Conservation (phyloP, 768 basidiomycete species). For the Pholiota microspora region DNA sequence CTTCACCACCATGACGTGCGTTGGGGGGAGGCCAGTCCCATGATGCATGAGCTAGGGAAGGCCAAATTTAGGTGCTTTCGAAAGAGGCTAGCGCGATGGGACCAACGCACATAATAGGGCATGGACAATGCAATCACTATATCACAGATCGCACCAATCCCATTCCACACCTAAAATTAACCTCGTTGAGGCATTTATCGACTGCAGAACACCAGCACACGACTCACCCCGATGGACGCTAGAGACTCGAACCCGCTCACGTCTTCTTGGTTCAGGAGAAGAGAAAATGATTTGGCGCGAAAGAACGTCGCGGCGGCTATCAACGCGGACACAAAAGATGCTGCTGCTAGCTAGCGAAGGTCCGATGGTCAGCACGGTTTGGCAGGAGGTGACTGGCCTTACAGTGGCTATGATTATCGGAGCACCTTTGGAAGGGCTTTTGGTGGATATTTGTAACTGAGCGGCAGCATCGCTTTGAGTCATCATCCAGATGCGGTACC, state of each 20-base stretch:
- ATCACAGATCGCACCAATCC: conserved; percentile 28
- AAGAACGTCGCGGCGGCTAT: conserved; percentile 22
- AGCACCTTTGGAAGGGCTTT: conserved; percentile 8
- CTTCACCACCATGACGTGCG: conserved; percentile 27
- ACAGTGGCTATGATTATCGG: conserved; percentile 23
- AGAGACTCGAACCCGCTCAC: conserved; percentile 5
- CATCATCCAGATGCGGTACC: conserved; percentile 27
- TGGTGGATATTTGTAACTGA: background rate
- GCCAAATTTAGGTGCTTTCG: background rate
- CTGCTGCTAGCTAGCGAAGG: conserved; percentile 19
- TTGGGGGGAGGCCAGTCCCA: conserved; percentile 25
- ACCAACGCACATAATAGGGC: conserved; percentile 28
- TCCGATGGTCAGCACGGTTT: background rate
- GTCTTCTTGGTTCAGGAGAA: conserved; percentile 12
- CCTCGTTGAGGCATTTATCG: background rate
- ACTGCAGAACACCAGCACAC: background rate
- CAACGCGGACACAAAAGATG: conserved; percentile 21
- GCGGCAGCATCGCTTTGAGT: conserved; percentile 5
- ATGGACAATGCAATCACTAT: conserved; percentile 28
- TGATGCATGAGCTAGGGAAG: conserved; percentile 24
- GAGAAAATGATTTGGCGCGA: conserved; percentile 18
- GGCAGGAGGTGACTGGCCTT: background rate
- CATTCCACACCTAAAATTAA: conserved; percentile 26
- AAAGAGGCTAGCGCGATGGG: background rate
- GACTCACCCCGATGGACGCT: conserved; percentile 26